phyloP scores from a whole-genome alignment of 495 filamentous ascomycete species.

The Tuber brumale region DNA sequence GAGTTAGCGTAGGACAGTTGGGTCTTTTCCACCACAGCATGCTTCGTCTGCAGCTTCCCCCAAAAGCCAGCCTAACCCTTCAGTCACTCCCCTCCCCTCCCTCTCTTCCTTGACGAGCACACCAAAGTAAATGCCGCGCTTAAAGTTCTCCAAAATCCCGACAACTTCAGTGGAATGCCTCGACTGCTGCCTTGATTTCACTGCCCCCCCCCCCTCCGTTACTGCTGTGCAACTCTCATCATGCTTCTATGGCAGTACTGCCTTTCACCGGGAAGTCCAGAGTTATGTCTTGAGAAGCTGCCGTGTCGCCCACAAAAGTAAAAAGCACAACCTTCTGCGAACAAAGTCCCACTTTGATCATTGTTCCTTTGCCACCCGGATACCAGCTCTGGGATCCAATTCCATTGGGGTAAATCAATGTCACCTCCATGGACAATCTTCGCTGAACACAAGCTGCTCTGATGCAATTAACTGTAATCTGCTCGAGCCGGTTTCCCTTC shows the following conservation, averaged over 20 bases:
- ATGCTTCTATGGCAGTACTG: constrained; percentile 19
- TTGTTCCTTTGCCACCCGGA: constrained; percentile 26
- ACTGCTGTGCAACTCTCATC: constrained; percentile 34
- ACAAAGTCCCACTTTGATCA: constrained; percentile 25
- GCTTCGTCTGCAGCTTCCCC: constrained; percentile 36
- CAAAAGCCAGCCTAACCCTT: constrained; percentile 17
- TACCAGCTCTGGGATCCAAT: constrained; percentile 10
- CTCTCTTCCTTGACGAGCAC: constrained; percentile 24
- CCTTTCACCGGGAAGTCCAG: constrained; percentile 28
- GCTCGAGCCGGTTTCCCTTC: constrained; percentile 34
- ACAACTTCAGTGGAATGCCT: constrained; percentile 28
- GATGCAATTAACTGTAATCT: constrained; percentile 31
- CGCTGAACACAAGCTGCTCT: constrained; percentile 31
- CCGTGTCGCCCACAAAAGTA: constrained; percentile 31
- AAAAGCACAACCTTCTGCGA: constrained; percentile 23
- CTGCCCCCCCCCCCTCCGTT: constrained; percentile 25
- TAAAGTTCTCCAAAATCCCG: constrained; percentile 34
- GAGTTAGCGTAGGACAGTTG: constrained; percentile 28
- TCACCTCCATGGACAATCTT: constrained; percentile 20
- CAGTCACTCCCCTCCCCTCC: constrained; percentile 3
- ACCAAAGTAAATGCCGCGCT: constrained; percentile 38
- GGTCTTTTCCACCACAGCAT: constrained; percentile 13
- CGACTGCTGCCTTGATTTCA: constrained; percentile 35
- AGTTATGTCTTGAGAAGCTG: constrained; percentile 31
- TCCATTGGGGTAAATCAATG: constrained; percentile 21